Evolutionary conservation across 2,329 filamentous ascomycete genomes (phyloP).

Genomic region (Alternaria conjuncta): DNA sequence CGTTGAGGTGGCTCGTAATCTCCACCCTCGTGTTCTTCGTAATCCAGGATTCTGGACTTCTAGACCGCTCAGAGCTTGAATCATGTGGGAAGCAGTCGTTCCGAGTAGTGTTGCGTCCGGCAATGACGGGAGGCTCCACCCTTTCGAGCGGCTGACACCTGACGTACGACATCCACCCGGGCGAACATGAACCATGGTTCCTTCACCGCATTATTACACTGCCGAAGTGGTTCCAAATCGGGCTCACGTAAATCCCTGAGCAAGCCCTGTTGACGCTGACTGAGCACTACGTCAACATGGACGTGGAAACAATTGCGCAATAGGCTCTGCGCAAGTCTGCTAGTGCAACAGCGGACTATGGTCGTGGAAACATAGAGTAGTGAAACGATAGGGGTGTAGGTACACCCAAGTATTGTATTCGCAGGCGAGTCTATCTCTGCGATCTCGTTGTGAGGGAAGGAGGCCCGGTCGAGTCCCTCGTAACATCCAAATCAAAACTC

Average conservation of each 20-base stretch:
- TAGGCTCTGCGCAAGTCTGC: not conserved
- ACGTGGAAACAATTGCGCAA: not conserved
- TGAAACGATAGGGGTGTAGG: not conserved
- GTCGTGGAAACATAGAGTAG: not conserved
- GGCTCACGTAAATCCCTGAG: not conserved
- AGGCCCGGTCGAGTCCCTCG: not conserved
- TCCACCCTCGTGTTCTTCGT: not conserved
- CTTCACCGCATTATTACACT: constrained; percentile 15
- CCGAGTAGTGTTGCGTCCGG: not conserved
- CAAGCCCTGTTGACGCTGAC: not conserved
- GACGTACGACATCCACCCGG: constrained; percentile 3
- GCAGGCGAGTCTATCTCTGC: constrained; percentile 4
- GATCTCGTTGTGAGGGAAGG: not conserved
- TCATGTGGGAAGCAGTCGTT: not conserved
- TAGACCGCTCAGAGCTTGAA: constrained; percentile 4
- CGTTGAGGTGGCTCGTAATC: not conserved
- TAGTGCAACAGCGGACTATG: not conserved
- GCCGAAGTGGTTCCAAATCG: constrained; percentile 7
- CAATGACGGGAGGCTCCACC: constrained; percentile 4
- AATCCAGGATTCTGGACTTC: not conserved
- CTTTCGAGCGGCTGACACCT: constrained; percentile 4
- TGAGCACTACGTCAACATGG: not conserved
- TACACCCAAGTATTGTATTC: constrained; percentile 1
- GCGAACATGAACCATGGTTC: constrained; percentile 10
- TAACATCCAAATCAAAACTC: constrained; percentile 1